A percentile compares a stretch with the other conserved stretches of the same genome.
phyloP scores from a whole-genome alignment of 2,329 filamentous ascomycete species.

The Pseudovirgaria hyperparasitica region DNA sequence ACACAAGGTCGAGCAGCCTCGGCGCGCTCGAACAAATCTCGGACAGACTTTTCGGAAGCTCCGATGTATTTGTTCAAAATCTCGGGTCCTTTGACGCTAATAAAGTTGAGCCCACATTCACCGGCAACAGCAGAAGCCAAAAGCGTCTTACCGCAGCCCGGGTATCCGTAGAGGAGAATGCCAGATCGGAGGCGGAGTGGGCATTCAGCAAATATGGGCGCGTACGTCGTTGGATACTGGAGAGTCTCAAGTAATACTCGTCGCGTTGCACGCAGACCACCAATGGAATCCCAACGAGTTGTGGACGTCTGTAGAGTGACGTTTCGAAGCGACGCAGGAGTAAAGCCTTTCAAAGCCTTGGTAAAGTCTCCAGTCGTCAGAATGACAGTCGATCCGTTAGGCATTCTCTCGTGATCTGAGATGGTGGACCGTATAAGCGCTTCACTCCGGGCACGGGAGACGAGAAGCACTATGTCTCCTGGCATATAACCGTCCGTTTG shows the following conservation, averaged over 20 bases:
- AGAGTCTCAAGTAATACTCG: slow-evolving; percentile 89
- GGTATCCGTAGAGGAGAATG: slow-evolving; percentile 84
- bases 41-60: slow-evolving; percentile 88
- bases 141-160: slow-evolving; percentile 92
- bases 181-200: slow-evolving; percentile 89
- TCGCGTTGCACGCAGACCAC: slow-evolving; percentile 73
- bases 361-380: slow-evolving; percentile 69
- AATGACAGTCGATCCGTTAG: slow-evolving; percentile 36
- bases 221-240: slow-evolving; percentile 95
- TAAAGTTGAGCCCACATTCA: slow-evolving; percentile 96
- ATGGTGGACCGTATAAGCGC: slow-evolving; percentile 58
- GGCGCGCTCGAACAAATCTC: slow-evolving; percentile 88
- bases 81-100: slow-evolving; percentile 94
- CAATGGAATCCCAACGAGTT: slow-evolving; percentile 85
- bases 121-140: slow-evolving; percentile 94
- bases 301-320: slow-evolving; percentile 88
- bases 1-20: slow-evolving; percentile 86
- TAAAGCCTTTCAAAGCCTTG: slow-evolving; percentile 79
- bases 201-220: slow-evolving; percentile 92
- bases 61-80: slow-evolving; percentile 99
- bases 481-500: slow-evolving; percentile 98
- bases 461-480: slow-evolving; percentile 75
- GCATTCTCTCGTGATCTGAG: too few relatives aligned
- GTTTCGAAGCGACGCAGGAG: slow-evolving; percentile 84
- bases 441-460: slow-evolving; percentile 80